Evolutionary conservation across 2,329 filamentous ascomycete genomes (phyloP).

Genomic region (Colletotrichum sp.): DNA sequence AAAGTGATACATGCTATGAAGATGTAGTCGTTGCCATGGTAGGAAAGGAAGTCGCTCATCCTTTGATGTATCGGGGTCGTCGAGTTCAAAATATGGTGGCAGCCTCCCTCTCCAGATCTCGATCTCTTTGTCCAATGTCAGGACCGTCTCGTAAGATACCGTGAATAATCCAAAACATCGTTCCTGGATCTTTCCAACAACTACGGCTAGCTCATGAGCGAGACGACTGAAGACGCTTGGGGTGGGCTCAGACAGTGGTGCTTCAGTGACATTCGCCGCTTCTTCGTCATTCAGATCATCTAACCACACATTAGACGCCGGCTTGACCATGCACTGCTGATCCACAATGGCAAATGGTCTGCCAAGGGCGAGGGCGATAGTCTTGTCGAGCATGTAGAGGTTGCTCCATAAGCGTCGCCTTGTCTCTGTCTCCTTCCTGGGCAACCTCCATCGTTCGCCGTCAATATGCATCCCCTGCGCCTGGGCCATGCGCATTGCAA

Average conservation of each 20-base stretch:
- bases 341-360: slow-evolving; percentile 43
- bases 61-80: slow-evolving; percentile 33
- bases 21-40: slow-evolving; percentile 40
- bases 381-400: slow-evolving; percentile 42
- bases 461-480: slow-evolving; percentile 49
- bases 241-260: slow-evolving; percentile 35
- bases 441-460: slow-evolving; percentile 41
- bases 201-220: slow-evolving; percentile 36
- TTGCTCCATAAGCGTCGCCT: slow-evolving; percentile 43
- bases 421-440: slow-evolving; percentile 39
- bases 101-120: slow-evolving; percentile 34
- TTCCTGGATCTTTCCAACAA: slow-evolving; percentile 44
- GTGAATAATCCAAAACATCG: slow-evolving; percentile 40
- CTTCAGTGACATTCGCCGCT: slow-evolving; percentile 24
- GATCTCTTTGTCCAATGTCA: slow-evolving; percentile 37
- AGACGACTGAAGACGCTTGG: slow-evolving; percentile 35
- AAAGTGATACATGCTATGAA: slow-evolving; percentile 45
- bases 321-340: slow-evolving; percentile 40
- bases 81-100: slow-evolving; percentile 38
- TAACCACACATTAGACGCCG: slow-evolving; percentile 42
- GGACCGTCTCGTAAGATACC: slow-evolving; percentile 41
- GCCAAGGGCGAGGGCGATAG: slow-evolving; percentile 43
- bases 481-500: slow-evolving; percentile 47
- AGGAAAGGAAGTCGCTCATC: slow-evolving; percentile 34
- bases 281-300: slow-evolving; percentile 38